Conservation (phyloP, 2,329 filamentous ascomycete species). For the Coccinonectria pachysandricola region DNA sequence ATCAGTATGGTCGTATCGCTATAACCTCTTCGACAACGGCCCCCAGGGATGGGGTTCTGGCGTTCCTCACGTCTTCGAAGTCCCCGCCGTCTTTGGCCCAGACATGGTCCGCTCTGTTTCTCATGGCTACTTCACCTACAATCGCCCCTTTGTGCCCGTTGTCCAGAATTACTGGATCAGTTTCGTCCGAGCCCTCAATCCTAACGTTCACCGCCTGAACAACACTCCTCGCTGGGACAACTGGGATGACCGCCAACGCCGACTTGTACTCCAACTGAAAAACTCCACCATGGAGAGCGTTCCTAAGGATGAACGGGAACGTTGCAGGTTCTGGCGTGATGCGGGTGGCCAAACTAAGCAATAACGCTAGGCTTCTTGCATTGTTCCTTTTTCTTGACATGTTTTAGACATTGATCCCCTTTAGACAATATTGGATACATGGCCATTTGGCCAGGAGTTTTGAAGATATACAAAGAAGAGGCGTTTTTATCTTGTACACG, state of each 20-base stretch:
- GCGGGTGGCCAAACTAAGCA: constrained; percentile 22
- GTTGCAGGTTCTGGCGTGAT: constrained; percentile 33
- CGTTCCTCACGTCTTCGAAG: constrained; percentile 38
- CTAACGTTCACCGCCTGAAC: constrained; percentile 26
- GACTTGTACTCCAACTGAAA: constrained; percentile 30
- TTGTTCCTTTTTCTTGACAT: constrained; percentile 2
- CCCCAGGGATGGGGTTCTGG: constrained; percentile 30
- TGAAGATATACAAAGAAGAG: too few species aligned
- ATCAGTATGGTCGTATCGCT: constrained; percentile 36
- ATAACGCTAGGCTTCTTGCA: constrained; percentile 5
- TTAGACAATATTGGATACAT: too few species aligned
- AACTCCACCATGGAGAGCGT: constrained; percentile 30
- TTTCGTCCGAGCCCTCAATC: constrained; percentile 36
- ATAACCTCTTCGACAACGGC: constrained; percentile 33
- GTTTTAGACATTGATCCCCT: neutral
- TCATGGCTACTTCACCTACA: constrained; percentile 33
- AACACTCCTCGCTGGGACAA: constrained; percentile 31
- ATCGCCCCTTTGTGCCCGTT: constrained; percentile 33
- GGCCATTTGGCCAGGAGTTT: too few species aligned
- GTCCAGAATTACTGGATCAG: constrained; percentile 41
- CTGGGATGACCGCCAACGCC: constrained; percentile 24
- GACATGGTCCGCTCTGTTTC: constrained; percentile 15
- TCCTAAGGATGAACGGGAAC: constrained; percentile 20
- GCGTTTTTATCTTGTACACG: too few species aligned
- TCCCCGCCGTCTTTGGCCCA: constrained; percentile 39